Evolutionary conservation across 164 flowering plant species (phyloP).

Genomic region (Tinospora cordifolia): DNA sequence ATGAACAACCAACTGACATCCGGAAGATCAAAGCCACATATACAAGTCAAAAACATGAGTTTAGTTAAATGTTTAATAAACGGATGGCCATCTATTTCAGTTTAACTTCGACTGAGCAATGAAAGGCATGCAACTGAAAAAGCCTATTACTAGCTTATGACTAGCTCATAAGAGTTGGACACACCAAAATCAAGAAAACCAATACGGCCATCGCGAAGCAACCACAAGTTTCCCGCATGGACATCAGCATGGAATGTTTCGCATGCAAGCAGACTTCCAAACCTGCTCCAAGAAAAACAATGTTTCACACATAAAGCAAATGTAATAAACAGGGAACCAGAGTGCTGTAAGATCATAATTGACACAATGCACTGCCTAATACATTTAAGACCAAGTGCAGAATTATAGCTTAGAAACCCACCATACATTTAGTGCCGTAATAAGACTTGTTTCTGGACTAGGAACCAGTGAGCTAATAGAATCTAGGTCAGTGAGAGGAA

Average conservation of each 20-base stretch:
- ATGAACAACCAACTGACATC: neutral
- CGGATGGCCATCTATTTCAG: neutral
- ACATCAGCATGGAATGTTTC: slow-evolving; percentile 97
- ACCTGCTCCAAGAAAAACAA: slow-evolving; percentile 43
- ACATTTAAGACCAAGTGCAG: neutral
- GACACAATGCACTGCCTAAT: slow-evolving; percentile 5
- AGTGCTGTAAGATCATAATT: neutral
- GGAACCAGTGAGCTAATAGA: slow-evolving; percentile 80
- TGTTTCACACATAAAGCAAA: neutral
- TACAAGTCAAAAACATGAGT: neutral
- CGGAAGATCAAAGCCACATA: neutral
- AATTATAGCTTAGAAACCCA: slow-evolving; percentile 25
- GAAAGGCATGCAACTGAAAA: neutral
- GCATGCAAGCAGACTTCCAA: slow-evolving; percentile 94
- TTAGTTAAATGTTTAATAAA: neutral
- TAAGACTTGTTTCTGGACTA: slow-evolving; percentile 80
- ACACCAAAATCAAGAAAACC: slow-evolving; percentile 95
- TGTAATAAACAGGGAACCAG: neutral
- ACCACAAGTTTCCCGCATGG: slow-evolving; percentile 94
- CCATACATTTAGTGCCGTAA: slow-evolving; percentile 95
- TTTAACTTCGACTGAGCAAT: neutral
- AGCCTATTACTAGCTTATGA: neutral
- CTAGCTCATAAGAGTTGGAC: neutral
- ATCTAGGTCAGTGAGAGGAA: slow-evolving; percentile 89
- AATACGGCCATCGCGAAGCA: slow-evolving; percentile 89